Evolutionary conservation across 1,139 yeast genomes (phyloP).

Genomic region (Scheffersomyces titani): DNA sequence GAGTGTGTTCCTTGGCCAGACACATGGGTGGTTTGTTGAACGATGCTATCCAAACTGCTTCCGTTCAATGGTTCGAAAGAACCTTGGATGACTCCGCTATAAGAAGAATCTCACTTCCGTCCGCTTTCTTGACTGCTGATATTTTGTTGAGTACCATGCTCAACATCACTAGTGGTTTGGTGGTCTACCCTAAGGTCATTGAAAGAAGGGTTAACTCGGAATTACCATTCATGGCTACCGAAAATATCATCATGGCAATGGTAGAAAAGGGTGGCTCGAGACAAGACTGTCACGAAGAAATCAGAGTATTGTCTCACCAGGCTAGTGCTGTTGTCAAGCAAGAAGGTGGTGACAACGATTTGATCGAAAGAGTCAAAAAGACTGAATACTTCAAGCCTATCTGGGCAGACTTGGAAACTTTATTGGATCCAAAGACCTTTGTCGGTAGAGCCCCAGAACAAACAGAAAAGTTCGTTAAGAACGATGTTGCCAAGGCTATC

Average conservation of each 20-base stretch:
- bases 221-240: conserved; percentile 99
- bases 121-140: conserved; percentile 95
- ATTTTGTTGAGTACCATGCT: conserved; percentile 85
- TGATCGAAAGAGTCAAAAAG: conserved; percentile 81
- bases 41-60: conserved; percentile 94
- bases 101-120: conserved; percentile 94
- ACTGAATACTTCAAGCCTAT: conserved; percentile 89
- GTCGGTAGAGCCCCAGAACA: conserved; percentile 99
- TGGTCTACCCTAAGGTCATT: conserved; percentile 97
- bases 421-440: conserved; percentile 90
- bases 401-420: conserved; percentile 74
- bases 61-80: conserved; percentile 99
- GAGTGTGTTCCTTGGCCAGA: conserved; percentile 96
- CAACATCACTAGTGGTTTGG: conserved; percentile 92
- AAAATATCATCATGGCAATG: conserved; percentile 99
- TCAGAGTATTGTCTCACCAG: conserved; percentile 94
- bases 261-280: conserved; percentile 97
- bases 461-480: conserved; percentile 86
- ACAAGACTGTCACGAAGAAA: conserved; percentile 98
- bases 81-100: conserved; percentile 98
- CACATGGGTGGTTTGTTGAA: conserved; percentile 88
- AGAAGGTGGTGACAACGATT: conserved; percentile 97
- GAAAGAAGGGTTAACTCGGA: conserved; percentile 94
- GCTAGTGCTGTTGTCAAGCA: conserved; percentile 97
- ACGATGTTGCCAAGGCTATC: conserved; percentile 83